A percentile compares a stretch with the other conserved stretches of the same genome.
Evolutionary conservation across 768 basidiomycete species (phyloP).

Genomic region (Amanita fuliginea): DNA sequence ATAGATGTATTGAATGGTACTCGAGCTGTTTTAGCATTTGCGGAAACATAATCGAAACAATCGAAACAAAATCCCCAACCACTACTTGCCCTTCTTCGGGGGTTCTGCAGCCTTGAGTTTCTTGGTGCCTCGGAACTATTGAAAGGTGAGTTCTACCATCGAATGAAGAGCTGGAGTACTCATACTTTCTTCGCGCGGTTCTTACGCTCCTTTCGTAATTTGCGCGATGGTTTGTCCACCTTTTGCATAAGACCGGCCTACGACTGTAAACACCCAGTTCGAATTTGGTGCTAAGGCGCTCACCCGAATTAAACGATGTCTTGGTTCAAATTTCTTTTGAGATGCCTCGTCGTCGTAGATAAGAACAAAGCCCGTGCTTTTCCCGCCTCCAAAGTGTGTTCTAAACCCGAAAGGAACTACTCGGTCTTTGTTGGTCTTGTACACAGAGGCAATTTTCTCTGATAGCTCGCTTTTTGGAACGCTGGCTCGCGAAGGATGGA

Average conservation of each 20-base stretch:
- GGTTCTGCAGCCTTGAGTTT: constrained; percentile 90
- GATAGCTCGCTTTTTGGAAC: constrained; percentile 86
- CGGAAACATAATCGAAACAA: constrained; percentile 4
- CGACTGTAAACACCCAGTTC: constrained; percentile 1
- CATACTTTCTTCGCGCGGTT: constrained; percentile 96
- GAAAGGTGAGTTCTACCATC: constrained; percentile 9
- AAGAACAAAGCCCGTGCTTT: constrained; percentile 92
- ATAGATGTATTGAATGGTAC: constrained; percentile 8
- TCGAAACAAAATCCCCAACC: constrained; percentile 21
- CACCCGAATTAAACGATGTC: constrained; percentile 89
- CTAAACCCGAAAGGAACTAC: constrained; percentile 92
- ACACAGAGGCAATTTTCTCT: constrained; percentile 85
- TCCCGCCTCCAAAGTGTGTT: constrained; percentile 97
- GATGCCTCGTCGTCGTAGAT: constrained; percentile 95
- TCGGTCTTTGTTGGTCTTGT: constrained; percentile 87
- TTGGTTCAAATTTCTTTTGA: constrained; percentile 97
- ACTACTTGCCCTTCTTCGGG: constrained; percentile 87
- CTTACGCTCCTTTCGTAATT: constrained; percentile 99
- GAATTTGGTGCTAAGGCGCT: constrained; percentile 21
- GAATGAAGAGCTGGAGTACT: neutral
- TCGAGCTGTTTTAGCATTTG: constrained; percentile 2
- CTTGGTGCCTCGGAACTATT: constrained; percentile 87
- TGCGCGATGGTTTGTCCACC: constrained; percentile 86
- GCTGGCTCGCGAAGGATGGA: constrained; percentile 93
- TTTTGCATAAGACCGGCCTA: constrained; percentile 66